Conservation (phyloP, 441 rosid species). For the Mallotus repandus region DNA sequence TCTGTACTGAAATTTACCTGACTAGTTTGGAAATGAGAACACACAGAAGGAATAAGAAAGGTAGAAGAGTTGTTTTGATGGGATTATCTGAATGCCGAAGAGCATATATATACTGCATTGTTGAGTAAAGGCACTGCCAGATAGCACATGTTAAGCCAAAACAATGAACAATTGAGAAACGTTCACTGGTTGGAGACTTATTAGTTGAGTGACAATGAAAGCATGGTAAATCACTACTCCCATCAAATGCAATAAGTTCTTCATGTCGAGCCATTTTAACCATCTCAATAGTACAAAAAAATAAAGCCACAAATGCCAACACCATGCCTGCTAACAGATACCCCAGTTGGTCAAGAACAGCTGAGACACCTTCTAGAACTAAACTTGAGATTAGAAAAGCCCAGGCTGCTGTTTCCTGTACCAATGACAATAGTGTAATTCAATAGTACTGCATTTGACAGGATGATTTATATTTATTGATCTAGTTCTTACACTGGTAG, state of each 20-base stretch:
- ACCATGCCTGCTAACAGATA: not conserved
- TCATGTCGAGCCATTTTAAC: not conserved
- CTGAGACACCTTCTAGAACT: conserved; percentile 12
- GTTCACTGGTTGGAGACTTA: not conserved
- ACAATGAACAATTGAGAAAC: not conserved
- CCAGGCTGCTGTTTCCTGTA: not conserved
- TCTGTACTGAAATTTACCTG: not conserved
- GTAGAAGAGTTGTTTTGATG: conserved; percentile 8
- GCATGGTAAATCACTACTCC: not conserved
- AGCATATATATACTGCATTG: not conserved
- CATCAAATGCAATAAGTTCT: not conserved
- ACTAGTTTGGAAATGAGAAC: not conserved
- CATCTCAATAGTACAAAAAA: not conserved
- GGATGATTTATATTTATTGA: too few relatives aligned
- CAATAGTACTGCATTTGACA: too few relatives aligned
- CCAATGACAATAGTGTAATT: too few relatives aligned
- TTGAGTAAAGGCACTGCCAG: conserved; percentile 14
- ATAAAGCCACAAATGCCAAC: conserved; percentile 2
- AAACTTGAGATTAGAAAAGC: not conserved
- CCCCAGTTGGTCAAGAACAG: conserved; percentile 5
- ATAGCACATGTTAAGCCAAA: not conserved
- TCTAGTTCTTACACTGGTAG: conserved; percentile 1
- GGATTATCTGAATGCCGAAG: not conserved
- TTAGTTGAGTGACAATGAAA: not conserved
- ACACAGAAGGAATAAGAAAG: conserved; percentile 2